Conservation (phyloP, 495 filamentous ascomycete genomes). For the Podospora sp. region DNA sequence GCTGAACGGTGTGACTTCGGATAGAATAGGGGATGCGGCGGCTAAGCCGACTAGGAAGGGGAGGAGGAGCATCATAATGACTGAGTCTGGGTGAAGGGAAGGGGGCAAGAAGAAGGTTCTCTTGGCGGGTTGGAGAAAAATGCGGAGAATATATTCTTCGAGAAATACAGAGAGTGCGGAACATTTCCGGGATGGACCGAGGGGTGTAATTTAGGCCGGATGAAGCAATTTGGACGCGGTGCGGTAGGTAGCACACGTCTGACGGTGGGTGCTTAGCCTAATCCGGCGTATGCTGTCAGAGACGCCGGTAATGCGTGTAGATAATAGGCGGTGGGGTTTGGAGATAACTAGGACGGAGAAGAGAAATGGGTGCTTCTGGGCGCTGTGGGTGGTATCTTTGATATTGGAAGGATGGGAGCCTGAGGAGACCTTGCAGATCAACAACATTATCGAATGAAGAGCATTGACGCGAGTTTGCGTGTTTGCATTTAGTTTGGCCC, state of each 20-base stretch:
- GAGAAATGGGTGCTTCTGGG: too few relatives aligned
- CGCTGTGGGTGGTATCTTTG: too few relatives aligned
- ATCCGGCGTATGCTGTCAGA: not conserved
- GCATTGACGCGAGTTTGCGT: too few relatives aligned
- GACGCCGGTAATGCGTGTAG: too few relatives aligned
- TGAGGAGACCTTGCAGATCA: too few relatives aligned
- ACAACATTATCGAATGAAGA: too few relatives aligned
- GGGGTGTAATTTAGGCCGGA: not conserved
- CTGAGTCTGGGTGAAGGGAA: not conserved
- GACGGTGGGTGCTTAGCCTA: not conserved
- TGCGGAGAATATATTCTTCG: conserved; percentile 6
- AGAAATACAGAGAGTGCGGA: not conserved
- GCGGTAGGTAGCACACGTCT: not conserved
- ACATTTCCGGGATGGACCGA: not conserved
- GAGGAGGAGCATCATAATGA: not conserved
- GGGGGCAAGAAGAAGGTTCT: not conserved
- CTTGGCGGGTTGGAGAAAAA: not conserved
- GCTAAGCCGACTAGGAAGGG: not conserved
- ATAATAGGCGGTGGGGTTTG: too few relatives aligned
- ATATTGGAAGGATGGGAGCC: too few relatives aligned
- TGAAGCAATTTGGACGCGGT: not conserved
- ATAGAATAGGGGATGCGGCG: not conserved
- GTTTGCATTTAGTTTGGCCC: too few relatives aligned
- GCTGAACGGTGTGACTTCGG: not conserved
- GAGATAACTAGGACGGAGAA: too few relatives aligned